Evolutionary conservation across 345 rosid species (phyloP).

Genomic region (Boechera divaricarpa): DNA sequence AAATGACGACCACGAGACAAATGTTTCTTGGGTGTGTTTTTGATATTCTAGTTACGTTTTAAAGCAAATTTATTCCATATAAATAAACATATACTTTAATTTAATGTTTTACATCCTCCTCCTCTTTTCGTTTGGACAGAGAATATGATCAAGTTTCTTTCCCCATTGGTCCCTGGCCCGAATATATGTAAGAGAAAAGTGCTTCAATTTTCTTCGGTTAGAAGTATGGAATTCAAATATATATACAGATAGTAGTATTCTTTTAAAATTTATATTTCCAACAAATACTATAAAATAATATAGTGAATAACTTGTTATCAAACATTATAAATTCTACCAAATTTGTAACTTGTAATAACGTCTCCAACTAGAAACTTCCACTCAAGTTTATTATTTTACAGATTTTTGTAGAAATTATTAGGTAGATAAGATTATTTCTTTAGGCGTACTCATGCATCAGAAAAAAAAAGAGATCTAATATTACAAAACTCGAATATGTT

Average conservation of each 20-base stretch:
- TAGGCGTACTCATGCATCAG: constrained; percentile 23
- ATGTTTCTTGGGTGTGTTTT: not conserved
- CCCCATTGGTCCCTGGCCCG: constrained; percentile 31
- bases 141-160: constrained; percentile 36
- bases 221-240: constrained; percentile 40
- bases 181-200: constrained; percentile 33
- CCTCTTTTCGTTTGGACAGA: constrained; percentile 23
- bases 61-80: not conserved
- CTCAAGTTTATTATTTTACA: not conserved
- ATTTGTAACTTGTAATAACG: not conserved
- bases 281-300: not conserved
- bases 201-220: constrained; percentile 38
- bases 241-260: not conserved
- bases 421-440: constrained; percentile 38
- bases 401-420: not conserved
- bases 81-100: not conserved
- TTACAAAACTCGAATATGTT: constrained; percentile 12
- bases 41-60: not conserved
- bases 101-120: not conserved
- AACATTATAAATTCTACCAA: too few relatives aligned
- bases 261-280: not conserved
- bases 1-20: constrained; percentile 22
- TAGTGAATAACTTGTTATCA: not conserved
- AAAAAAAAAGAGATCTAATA: not conserved
- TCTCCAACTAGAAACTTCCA: constrained; percentile 12